Evolutionary conservation across 179 eudicot genomes (phyloP).

Genomic region (Amaranthus tricolor): DNA sequence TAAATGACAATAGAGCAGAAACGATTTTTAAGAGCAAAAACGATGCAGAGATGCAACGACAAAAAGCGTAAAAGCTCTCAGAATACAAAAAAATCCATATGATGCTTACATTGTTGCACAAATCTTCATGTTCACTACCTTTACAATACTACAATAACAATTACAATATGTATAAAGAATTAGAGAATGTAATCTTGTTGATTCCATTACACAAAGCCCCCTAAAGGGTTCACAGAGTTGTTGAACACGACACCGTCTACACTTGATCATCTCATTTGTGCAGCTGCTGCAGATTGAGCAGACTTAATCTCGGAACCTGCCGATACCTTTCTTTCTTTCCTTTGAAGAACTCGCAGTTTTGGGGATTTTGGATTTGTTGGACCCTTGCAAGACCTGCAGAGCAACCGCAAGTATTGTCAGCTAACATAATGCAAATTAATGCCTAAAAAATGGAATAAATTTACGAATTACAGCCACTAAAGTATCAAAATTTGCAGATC

Average conservation of each 20-base stretch:
- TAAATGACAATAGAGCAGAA: too few relatives aligned
- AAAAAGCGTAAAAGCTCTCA: too few relatives aligned
- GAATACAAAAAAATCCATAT: too few relatives aligned
- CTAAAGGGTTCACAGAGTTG: constrained; percentile 40
- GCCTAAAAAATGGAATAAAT: neutral
- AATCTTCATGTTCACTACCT: neutral
- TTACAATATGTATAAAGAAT: neutral
- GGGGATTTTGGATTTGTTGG: constrained; percentile 77
- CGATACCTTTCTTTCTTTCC: constrained; percentile 51
- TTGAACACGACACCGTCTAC: constrained; percentile 33
- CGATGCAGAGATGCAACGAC: too few relatives aligned
- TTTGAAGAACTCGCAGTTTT: constrained; percentile 46
- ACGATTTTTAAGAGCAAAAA: too few relatives aligned
- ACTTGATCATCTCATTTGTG: constrained; percentile 56
- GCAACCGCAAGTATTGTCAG: neutral
- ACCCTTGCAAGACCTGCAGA: constrained; percentile 60
- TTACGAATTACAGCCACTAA: neutral
- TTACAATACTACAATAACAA: constrained; percentile 13
- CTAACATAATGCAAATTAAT: constrained; percentile 1
- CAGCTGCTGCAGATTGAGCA: constrained; percentile 51
- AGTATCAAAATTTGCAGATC: too few relatives aligned
- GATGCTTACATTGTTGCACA: too few relatives aligned
- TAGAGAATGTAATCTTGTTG: constrained; percentile 3
- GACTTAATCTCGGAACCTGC: constrained; percentile 28
- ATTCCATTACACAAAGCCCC: constrained; percentile 4